Percentiles rank a stretch among this genome's conserved stretches.
Evolutionary conservation across 768 basidiomycete species (phyloP).

Genomic region (Boletus pseudopeckii): DNA sequence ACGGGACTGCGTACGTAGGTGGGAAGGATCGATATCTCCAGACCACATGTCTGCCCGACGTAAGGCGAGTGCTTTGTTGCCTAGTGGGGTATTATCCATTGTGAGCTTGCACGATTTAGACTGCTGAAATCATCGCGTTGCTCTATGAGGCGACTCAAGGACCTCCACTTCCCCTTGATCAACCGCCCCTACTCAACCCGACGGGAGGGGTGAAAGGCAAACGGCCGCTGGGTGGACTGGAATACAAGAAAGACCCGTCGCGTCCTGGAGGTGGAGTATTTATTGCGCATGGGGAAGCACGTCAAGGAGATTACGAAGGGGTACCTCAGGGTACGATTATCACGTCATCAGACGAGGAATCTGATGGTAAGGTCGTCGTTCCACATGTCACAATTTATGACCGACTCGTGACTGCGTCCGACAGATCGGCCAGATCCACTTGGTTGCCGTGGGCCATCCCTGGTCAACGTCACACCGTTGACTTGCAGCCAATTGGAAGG

Average conservation of each 20-base stretch:
- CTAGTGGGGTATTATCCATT: not conserved
- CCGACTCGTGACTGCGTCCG: conserved; percentile 1
- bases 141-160: conserved; percentile 93
- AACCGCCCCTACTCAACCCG: conserved; percentile 70
- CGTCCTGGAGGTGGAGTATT: conserved; percentile 88
- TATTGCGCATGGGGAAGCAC: conserved; percentile 53
- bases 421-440: conserved; percentile 15
- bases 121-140: conserved; percentile 87
- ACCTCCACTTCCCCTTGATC: conserved; percentile 49
- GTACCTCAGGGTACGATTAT: conserved; percentile 57
- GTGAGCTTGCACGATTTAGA: conserved; percentile 42
- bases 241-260: conserved; percentile 76
- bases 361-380: conserved; percentile 46
- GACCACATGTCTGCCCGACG: conserved; percentile 95
- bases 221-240: conserved; percentile 49
- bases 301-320: conserved; percentile 47
- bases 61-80: conserved; percentile 51
- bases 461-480: conserved; percentile 58
- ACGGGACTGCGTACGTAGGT: conserved; percentile 79
- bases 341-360: conserved; percentile 42
- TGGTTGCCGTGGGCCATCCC: conserved; percentile 31
- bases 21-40: conserved; percentile 83
- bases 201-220: conserved; percentile 66
- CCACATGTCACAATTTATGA: conserved; percentile 9
- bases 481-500: conserved; percentile 27